Conservation (phyloP, 177 flowering plant genomes). For the Vitis hybrid region DNA sequence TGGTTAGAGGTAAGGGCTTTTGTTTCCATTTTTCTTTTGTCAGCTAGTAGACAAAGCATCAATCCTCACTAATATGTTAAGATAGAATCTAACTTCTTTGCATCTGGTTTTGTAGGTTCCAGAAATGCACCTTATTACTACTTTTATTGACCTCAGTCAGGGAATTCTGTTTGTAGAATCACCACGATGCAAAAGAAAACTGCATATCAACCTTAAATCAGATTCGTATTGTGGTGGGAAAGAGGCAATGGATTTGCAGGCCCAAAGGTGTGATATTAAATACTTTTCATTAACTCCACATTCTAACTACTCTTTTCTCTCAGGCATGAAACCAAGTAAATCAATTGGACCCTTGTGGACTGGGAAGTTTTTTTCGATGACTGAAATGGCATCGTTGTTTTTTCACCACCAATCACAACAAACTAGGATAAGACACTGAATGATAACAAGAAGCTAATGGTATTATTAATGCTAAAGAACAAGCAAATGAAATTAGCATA, state of each 20-base stretch:
- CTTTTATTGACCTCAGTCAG: slow-evolving; percentile 56
- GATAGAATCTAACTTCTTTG: not conserved
- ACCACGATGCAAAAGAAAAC: slow-evolving; percentile 60
- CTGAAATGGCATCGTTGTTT: not conserved
- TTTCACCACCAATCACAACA: too few relatives aligned
- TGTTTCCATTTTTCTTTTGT: not conserved
- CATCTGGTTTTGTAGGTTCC: slow-evolving; percentile 65
- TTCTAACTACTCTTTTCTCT: not conserved
- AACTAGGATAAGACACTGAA: too few relatives aligned
- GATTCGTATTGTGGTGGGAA: slow-evolving; percentile 19
- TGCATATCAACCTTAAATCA: slow-evolving; percentile 49
- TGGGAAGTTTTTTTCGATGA: not conserved
- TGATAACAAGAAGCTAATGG: too few relatives aligned
- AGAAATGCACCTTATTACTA: slow-evolving; percentile 67
- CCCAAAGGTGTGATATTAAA: slow-evolving; percentile 49
- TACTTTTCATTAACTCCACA: not conserved
- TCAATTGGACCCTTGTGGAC: not conserved
- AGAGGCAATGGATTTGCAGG: slow-evolving; percentile 50
- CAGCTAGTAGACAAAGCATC: not conserved
- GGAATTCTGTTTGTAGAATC: slow-evolving; percentile 63
- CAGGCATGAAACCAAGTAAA: too few relatives aligned
- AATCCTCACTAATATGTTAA: not conserved
- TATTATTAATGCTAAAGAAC: too few relatives aligned
- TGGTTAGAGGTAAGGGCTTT: not conserved
- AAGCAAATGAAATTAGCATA: too few relatives aligned